Evolutionary conservation across 164 flowering plant genomes (phyloP).

Genomic region (Vitis riparia): DNA sequence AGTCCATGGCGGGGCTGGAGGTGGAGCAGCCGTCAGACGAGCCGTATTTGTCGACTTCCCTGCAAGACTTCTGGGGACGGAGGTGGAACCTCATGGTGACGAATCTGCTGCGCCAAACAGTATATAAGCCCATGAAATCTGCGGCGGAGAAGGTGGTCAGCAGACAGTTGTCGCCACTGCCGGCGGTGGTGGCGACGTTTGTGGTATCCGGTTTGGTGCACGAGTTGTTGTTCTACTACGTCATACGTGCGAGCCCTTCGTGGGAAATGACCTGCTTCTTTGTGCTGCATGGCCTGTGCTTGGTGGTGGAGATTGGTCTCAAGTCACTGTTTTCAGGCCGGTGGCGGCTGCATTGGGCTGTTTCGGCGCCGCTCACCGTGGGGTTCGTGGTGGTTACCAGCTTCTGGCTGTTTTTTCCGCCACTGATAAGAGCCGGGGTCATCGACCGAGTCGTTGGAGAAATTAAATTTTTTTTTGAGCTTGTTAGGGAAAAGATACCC

Average conservation of each 20-base stretch:
- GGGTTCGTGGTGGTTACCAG: conserved; percentile 41
- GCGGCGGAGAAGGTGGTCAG: neutral
- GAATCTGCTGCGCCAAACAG: conserved; percentile 21
- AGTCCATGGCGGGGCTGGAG: conserved; percentile 15
- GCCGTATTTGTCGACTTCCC: conserved; percentile 33
- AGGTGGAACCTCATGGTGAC: conserved; percentile 38
- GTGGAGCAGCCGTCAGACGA: conserved; percentile 29
- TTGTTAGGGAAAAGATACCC: no score
- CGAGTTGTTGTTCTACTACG: conserved; percentile 24
- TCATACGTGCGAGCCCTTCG: conserved; percentile 25
- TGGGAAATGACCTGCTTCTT: conserved; percentile 46
- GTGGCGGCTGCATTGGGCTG: conserved; percentile 26
- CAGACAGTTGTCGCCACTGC: conserved; percentile 6
- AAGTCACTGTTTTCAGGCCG: conserved; percentile 10
- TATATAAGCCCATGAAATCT: conserved; percentile 17
- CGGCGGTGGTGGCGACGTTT: conserved; percentile 16
- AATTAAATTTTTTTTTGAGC: no score
- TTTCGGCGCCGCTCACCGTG: conserved; percentile 31
- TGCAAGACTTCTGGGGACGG: conserved; percentile 39
- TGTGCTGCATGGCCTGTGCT: conserved; percentile 32
- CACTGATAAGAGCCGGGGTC: conserved; percentile 27
- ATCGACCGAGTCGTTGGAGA: conserved; percentile 26
- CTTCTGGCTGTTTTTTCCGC: conserved; percentile 49
- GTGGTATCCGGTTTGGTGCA: conserved; percentile 33
- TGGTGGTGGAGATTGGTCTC: conserved; percentile 21